Conservation (phyloP, 352 stramenopile genomes). For the Peronospora tabacina region DNA sequence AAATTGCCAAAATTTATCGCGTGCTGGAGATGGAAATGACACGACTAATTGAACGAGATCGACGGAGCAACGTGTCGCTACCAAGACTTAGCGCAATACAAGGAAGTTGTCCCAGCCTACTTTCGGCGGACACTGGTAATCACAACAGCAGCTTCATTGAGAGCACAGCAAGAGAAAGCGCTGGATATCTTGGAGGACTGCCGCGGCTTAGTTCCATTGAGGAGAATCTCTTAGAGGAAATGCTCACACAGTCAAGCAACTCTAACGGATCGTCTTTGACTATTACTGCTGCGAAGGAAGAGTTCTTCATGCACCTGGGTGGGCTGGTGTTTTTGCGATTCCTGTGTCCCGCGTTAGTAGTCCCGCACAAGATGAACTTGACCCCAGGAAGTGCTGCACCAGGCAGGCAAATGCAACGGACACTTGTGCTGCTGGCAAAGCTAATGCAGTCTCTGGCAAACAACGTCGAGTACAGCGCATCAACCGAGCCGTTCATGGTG, state of each 20-base stretch:
- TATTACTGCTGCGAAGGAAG: conserved; percentile 37
- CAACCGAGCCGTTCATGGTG: conserved; percentile 67
- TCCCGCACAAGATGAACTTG: conserved; percentile 65
- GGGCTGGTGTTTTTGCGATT: conserved; percentile 74
- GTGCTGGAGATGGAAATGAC: conserved; percentile 67
- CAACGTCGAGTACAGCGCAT: conserved; percentile 57
- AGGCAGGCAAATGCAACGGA: conserved; percentile 47
- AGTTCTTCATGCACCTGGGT: conserved; percentile 72
- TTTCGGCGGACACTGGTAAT: conserved; percentile 20
- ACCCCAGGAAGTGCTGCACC: conserved; percentile 38
- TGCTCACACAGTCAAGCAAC: conserved; percentile 21
- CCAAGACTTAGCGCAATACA: conserved; percentile 46
- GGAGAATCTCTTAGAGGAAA: conserved; percentile 36
- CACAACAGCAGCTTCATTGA: conserved; percentile 29
- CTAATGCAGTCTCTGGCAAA: conserved; percentile 78
- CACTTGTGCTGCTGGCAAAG: conserved; percentile 70
- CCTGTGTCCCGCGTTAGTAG: conserved; percentile 63
- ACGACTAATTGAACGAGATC: conserved; percentile 55
- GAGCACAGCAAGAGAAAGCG: conserved; percentile 29
- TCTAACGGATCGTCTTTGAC: conserved; percentile 20
- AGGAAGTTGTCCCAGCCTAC: conserved; percentile 26
- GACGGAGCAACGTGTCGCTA: conserved; percentile 41
- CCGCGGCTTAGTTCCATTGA: conserved; percentile 48
- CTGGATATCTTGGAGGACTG: conserved; percentile 28
- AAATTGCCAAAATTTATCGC: conserved; percentile 71